Evolutionary conservation across 129 eudicot species (phyloP).

Genomic region (Flaveria linearis): DNA sequence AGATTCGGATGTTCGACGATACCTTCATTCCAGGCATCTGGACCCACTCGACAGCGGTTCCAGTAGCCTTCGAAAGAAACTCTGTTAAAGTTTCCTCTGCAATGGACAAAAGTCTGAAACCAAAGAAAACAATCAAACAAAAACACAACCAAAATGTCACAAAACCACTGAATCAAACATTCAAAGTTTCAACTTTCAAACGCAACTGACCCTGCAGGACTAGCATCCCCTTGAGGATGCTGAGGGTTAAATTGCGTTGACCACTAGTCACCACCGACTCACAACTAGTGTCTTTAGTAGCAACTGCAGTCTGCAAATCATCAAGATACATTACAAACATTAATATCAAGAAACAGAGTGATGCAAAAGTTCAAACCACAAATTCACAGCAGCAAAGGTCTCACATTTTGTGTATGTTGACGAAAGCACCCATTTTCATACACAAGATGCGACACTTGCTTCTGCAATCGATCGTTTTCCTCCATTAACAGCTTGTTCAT

Average conservation of each 20-base stretch:
- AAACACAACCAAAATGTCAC: background rate
- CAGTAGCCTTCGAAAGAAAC: conserved; percentile 52
- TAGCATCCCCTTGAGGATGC: conserved; percentile 90
- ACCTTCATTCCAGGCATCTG: conserved; percentile 58
- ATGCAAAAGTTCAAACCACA: background rate
- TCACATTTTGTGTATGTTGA: conserved; percentile 73
- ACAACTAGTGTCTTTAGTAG: conserved; percentile 80
- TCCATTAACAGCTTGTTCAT: conserved; percentile 98
- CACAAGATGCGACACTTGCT: conserved; percentile 91
- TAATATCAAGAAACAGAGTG: background rate
- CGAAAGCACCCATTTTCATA: conserved; percentile 91
- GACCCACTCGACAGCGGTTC: conserved; percentile 53
- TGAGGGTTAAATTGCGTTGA: conserved; percentile 81
- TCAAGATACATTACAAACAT: background rate
- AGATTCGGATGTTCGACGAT: background rate
- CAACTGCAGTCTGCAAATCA: conserved; percentile 52
- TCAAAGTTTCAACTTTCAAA: background rate
- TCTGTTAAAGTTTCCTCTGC: conserved; percentile 52
- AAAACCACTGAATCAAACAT: background rate
- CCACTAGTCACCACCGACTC: conserved; percentile 98
- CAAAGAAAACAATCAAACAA: conserved; percentile 8
- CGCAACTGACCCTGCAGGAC: conserved; percentile 97
- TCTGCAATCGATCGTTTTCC: conserved; percentile 94
- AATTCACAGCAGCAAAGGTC: conserved; percentile 12
- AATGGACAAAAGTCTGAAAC: conserved; percentile 42